A percentile compares a stretch with the other conserved stretches of the same genome.
Conservation (phyloP, 2,329 filamentous ascomycete species). For the Furcasterigmium sp. region DNA sequence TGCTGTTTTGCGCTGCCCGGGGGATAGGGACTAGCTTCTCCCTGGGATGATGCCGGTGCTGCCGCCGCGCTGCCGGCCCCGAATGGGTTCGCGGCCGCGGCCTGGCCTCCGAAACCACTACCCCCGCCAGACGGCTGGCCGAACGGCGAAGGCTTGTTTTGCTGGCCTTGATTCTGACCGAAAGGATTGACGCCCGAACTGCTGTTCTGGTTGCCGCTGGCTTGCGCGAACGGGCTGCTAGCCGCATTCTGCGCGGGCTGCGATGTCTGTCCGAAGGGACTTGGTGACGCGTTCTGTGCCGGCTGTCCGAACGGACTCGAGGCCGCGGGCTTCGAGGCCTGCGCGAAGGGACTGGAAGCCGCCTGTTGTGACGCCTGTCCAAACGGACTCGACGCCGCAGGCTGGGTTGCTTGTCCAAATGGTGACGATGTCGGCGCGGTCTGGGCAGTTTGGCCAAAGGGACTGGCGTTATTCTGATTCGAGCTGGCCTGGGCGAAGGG, state of each 20-base stretch:
- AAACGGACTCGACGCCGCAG: slow-evolving; percentile 15
- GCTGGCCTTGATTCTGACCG: slow-evolving; percentile 8
- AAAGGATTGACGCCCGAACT: slow-evolving; percentile 23
- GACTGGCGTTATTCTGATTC: slow-evolving; percentile 1
- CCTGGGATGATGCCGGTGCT: slow-evolving; percentile 8
- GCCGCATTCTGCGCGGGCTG: slow-evolving; percentile 10
- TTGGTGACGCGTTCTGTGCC: background rate
- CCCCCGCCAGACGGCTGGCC: slow-evolving; percentile 14
- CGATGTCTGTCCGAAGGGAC: slow-evolving; percentile 9
- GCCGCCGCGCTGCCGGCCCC: slow-evolving; percentile 10
- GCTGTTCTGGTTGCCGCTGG: slow-evolving; percentile 3
- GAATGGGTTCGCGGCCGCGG: slow-evolving; percentile 17
- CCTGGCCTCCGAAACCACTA: background rate
- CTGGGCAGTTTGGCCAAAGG: slow-evolving; percentile 5
- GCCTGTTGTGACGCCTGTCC: slow-evolving; percentile 6
- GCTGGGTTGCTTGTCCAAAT: slow-evolving; percentile 11
- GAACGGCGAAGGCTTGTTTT: slow-evolving; percentile 17
- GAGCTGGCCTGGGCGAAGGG: slow-evolving; percentile 7
- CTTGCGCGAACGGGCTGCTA: slow-evolving; percentile 24
- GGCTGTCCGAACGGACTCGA: slow-evolving; percentile 20
- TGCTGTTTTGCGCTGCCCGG: slow-evolving; percentile 38
- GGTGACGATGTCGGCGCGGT: slow-evolving; percentile 5
- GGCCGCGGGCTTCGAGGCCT: slow-evolving; percentile 11
- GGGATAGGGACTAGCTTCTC: slow-evolving; percentile 31
- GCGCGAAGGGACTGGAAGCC: slow-evolving; percentile 14